Evolutionary conservation across 441 rosid genomes (phyloP).

Genomic region (Cnidoscolus chayamansa): DNA sequence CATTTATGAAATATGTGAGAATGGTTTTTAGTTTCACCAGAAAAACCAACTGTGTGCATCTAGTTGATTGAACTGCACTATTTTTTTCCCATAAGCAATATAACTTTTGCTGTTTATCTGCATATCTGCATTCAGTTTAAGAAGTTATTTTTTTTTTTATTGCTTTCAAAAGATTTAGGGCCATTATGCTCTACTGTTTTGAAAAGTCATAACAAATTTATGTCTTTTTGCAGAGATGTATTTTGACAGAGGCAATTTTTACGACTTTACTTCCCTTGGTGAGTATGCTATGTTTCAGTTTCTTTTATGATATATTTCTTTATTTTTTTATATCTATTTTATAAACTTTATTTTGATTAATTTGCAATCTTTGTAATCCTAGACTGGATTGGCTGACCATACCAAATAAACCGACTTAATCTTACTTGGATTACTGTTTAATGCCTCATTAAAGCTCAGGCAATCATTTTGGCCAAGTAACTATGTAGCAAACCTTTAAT

Average conservation of each 20-base stretch:
- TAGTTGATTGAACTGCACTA: neutral
- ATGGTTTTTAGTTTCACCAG: neutral
- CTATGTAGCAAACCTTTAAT: neutral
- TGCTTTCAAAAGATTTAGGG: constrained; percentile 20
- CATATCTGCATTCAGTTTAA: neutral
- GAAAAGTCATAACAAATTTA: constrained; percentile 14
- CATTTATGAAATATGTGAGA: neutral
- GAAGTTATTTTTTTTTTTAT: constrained; percentile 5
- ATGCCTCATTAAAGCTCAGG: neutral
- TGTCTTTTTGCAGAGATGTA: constrained; percentile 63
- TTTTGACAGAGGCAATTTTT: constrained; percentile 92
- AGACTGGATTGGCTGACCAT: neutral
- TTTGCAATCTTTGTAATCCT: neutral
- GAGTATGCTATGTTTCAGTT: constrained; percentile 31
- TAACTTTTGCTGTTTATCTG: constrained; percentile 8
- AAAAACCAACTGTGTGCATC: neutral
- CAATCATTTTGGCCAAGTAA: neutral
- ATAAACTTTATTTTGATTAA: neutral
- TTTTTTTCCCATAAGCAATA: neutral
- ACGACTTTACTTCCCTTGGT: constrained; percentile 97
- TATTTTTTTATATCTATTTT: constrained; percentile 9
- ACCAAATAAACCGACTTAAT: neutral
- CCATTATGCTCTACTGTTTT: constrained; percentile 14
- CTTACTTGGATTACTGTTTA: neutral
- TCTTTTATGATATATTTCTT: constrained; percentile 1